These are phyloP conservation scores for Fusarium austroafricanum DNA, from an alignment of 2,329 filamentous ascomycete genomes.

Conservation along the genomic window DNA sequence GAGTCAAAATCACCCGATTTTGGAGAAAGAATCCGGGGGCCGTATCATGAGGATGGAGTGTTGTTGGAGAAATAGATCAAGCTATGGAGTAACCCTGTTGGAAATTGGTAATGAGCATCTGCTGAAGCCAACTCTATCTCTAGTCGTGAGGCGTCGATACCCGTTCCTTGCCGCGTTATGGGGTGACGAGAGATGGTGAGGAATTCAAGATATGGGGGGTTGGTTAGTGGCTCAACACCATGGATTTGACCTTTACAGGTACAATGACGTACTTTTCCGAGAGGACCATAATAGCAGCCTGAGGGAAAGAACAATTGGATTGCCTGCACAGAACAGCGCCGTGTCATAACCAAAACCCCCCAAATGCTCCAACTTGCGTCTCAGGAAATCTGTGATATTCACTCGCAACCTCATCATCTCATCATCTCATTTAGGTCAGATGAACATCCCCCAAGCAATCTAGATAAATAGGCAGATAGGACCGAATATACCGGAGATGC, in stretches of 20 bases:
- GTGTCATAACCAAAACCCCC: constrained; percentile 10
- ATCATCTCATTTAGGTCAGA: constrained; percentile 2
- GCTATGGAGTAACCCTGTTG: neutral
- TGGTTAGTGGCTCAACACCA: neutral
- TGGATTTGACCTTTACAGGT: neutral
- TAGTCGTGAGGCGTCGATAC: constrained; percentile 13
- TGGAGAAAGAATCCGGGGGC: constrained; percentile 12
- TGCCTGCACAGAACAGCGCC: neutral
- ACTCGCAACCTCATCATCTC: neutral
- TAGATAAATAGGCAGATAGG: neutral
- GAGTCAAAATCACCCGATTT: constrained; percentile 19
- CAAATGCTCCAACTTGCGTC: constrained; percentile 9
- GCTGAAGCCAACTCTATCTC: neutral
- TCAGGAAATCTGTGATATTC: neutral
- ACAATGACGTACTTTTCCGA: neutral
- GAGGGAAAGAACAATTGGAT: neutral
- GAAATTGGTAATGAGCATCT: neutral
- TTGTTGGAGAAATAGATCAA: neutral
- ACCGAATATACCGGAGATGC: constrained; percentile 1
- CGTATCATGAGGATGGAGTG: neutral
- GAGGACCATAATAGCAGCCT: neutral
- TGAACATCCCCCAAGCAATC: neutral
- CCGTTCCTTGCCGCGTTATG: constrained; percentile 29
- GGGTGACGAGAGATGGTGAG: neutral
- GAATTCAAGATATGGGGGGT: constrained; percentile 5